A percentile compares a stretch with the other conserved stretches of the same genome.
These are phyloP conservation scores for Rhodofomes roseus DNA, from an alignment of 1,284 basidiomycete species.

Conservation along the genomic window DNA sequence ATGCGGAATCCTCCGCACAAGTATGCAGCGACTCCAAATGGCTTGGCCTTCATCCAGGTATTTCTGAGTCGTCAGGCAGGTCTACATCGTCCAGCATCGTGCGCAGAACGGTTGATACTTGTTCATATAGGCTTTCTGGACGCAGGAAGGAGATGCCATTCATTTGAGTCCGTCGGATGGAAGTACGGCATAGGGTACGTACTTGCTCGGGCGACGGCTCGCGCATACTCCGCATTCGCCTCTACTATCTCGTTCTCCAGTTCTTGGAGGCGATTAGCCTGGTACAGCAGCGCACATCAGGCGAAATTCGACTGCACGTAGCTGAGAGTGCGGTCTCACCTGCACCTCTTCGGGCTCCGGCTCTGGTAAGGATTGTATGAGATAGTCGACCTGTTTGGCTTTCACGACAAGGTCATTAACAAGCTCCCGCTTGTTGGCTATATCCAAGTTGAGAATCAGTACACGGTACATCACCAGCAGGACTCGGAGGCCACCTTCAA, in stretches of 20 bases:
- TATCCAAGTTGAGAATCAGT: not conserved
- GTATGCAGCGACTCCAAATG: not conserved
- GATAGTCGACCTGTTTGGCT: constrained; percentile 79
- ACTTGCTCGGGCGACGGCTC: constrained; percentile 74
- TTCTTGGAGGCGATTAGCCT: constrained; percentile 61
- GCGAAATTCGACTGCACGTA: no score
- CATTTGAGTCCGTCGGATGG: not conserved
- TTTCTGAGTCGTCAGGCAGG: constrained; percentile 13
- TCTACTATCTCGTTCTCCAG: constrained; percentile 65
- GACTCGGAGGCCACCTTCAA: constrained; percentile 45
- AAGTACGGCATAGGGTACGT: constrained; percentile 25
- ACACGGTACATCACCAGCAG: not conserved
- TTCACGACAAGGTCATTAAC: constrained; percentile 76
- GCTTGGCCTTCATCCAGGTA: not conserved
- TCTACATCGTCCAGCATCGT: constrained; percentile 51
- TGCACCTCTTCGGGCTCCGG: constrained; percentile 72
- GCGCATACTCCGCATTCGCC: constrained; percentile 71
- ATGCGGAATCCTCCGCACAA: no score
- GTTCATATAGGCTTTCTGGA: constrained; percentile 56
- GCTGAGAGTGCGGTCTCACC: no score
- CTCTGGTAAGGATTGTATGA: constrained; percentile 73
- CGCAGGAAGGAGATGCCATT: not conserved
- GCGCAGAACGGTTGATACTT: constrained; percentile 57
- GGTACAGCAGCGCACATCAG: not conserved
- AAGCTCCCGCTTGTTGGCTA: constrained; percentile 78